Percentiles rank a stretch among this genome's conserved stretches.
These are phyloP conservation scores for Brassica hybrid DNA, from an alignment of 441 rosid genomes.

Conservation along the genomic window DNA sequence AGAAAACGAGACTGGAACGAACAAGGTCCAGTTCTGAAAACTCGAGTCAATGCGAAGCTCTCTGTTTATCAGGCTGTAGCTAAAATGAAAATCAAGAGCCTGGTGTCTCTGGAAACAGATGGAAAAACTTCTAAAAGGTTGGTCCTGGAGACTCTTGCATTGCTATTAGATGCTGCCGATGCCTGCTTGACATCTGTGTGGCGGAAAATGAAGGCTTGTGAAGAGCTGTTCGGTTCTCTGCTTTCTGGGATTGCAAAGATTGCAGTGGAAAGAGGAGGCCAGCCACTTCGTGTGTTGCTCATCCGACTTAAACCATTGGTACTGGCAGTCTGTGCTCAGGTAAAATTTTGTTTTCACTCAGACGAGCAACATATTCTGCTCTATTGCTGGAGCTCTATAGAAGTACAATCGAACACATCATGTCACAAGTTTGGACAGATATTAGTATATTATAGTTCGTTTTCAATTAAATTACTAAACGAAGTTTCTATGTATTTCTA, in stretches of 20 bases:
- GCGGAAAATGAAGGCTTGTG: constrained; percentile 91
- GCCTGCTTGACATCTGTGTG: constrained; percentile 94
- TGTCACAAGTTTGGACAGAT: constrained; percentile 15
- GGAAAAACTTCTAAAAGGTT: constrained; percentile 86
- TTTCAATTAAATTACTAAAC: constrained; percentile 5
- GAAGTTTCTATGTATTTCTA: constrained; percentile 15
- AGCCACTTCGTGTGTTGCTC: too few relatives aligned
- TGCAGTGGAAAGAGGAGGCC: too few relatives aligned
- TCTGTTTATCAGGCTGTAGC: constrained; percentile 89
- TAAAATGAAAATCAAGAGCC: constrained; percentile 77
- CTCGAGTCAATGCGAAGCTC: constrained; percentile 41
- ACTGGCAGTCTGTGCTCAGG: constrained; percentile 92
- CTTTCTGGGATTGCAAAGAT: too few relatives aligned
- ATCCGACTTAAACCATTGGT: constrained; percentile 94
- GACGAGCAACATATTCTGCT: constrained; percentile 5
- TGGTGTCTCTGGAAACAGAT: constrained; percentile 80
- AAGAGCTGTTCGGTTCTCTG: constrained; percentile 84
- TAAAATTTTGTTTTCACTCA: constrained; percentile 32
- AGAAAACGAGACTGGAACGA: constrained; percentile 96
- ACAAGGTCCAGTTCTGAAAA: too few relatives aligned
- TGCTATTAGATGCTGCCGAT: constrained; percentile 90
- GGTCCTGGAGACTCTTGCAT: constrained; percentile 88
- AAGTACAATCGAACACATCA: constrained; percentile 19
- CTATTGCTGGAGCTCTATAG: constrained; percentile 10
- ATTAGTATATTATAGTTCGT: background rate